phyloP scores from a whole-genome alignment of 805 yeast species.

The Suhomyces vadensis region DNA sequence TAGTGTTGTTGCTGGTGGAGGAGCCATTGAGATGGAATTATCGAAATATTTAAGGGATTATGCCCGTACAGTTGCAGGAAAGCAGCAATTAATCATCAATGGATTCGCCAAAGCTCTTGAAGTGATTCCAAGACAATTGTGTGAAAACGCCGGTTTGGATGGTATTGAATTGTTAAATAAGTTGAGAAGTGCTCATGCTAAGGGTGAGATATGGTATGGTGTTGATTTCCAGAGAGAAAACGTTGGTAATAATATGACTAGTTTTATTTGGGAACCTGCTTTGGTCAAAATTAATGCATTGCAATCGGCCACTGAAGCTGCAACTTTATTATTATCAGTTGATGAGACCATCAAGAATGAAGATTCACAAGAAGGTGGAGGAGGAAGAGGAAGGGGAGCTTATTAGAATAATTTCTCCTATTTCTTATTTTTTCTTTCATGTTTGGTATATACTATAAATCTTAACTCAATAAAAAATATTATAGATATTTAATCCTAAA shows the following conservation, averaged over 20 bases:
- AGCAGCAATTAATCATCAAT: slow-evolving; percentile 88
- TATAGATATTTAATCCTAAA: neutral
- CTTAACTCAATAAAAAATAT: neutral
- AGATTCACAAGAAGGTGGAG: slow-evolving; percentile 52
- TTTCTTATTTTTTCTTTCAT: neutral
- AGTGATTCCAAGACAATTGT: slow-evolving; percentile 93
- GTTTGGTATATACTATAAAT: neutral
- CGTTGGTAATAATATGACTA: slow-evolving; percentile 79
- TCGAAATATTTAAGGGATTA: slow-evolving; percentile 85
- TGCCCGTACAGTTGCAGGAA: slow-evolving; percentile 87
- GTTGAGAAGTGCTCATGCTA: slow-evolving; percentile 90
- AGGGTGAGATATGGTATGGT: slow-evolving; percentile 90
- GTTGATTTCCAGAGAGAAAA: slow-evolving; percentile 84
- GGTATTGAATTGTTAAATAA: slow-evolving; percentile 92
- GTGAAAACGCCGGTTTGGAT: slow-evolving; percentile 99
- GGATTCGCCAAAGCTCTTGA: slow-evolving; percentile 95
- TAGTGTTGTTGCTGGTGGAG: slow-evolving; percentile 95
- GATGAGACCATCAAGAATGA: slow-evolving; percentile 89
- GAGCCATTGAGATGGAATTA: slow-evolving; percentile 97
- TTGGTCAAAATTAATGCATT: slow-evolving; percentile 92
- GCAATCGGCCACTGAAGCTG: slow-evolving; percentile 95
- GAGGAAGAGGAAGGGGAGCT: slow-evolving; percentile 72
- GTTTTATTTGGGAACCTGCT: slow-evolving; percentile 97
- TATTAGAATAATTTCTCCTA: slow-evolving; percentile 20
- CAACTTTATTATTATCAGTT: slow-evolving; percentile 86